Conservation (phyloP, 495 filamentous ascomycete species). For the Penicillium riverlandense region DNA sequence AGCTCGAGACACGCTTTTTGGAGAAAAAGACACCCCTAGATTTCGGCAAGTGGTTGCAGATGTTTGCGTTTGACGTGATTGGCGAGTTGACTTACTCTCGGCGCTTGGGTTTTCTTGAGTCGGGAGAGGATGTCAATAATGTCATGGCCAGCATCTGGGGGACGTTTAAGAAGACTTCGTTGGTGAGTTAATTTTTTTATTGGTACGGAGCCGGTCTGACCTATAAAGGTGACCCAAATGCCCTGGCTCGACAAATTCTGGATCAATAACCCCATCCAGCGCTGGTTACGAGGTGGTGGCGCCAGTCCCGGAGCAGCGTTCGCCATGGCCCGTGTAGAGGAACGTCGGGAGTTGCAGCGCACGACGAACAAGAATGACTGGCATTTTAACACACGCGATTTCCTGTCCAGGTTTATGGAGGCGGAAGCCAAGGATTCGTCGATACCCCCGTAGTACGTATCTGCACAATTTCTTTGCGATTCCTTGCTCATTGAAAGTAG, state of each 20-base stretch:
- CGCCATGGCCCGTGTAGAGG: slow-evolving; percentile 5
- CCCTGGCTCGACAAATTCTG: slow-evolving; percentile 28
- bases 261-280: slow-evolving; percentile 12
- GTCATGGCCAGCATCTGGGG: slow-evolving; percentile 18
- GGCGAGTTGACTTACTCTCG: slow-evolving; percentile 28
- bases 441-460: no score
- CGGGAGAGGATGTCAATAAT: slow-evolving; percentile 23
- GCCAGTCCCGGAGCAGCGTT: slow-evolving; percentile 5
- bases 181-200: slow-evolving; percentile 6
- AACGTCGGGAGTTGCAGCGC: no score
- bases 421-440: no score
- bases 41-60: slow-evolving; percentile 33
- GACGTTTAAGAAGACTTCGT: slow-evolving; percentile 16
- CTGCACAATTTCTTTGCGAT: not conserved
- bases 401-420: no score
- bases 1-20: slow-evolving; percentile 24
- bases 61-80: slow-evolving; percentile 38
- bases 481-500: not conserved
- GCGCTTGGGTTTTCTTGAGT: slow-evolving; percentile 30
- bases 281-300: not conserved
- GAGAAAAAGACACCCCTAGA: slow-evolving; percentile 11
- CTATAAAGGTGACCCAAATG: slow-evolving; percentile 24
- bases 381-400: no score
- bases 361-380: no score
- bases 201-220: slow-evolving; percentile 2